Evolutionary conservation across 1,139 yeast genomes (phyloP), one percentile per base, ranked within the genome.

Genomic region (Trichomonascaceae sp.): DNA sequence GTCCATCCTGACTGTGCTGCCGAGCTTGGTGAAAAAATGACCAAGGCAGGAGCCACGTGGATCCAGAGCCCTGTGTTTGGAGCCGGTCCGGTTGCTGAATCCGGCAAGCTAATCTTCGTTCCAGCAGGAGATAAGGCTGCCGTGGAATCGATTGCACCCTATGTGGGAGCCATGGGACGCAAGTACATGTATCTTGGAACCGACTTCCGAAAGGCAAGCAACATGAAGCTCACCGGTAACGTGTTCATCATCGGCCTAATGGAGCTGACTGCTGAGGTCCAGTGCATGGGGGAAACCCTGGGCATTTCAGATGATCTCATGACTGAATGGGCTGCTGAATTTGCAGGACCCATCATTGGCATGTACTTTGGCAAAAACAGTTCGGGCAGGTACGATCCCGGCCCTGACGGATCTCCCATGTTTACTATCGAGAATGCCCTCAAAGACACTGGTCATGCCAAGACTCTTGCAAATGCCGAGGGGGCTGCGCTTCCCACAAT

Each of bases 11-110:
- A 48, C 29, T 50, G 56, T 5, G 43, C 51, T 5, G 31, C 36
- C 13, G 39, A 35, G 16, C 33, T 36, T 16, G 35, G 36, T 27
- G 35, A 36, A 28, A 27, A 36, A 16, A 34, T 44, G 16, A 31
- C 29, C 9, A 41, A 22, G 2, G 38, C 41, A 14, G 52, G 52
- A 5, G 50, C 43, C 4, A 26, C 28, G 3, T 51, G 46, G 30
- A 42, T 52, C 26, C 44, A 54, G 3, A 38, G 51, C 20, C 57
- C 56, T 2, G 56, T 52, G 29, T 52, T 52, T 36, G 57, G 57
- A 6, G 49, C 51, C 5, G 42, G 52, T 4, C 50, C 52, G 2
- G 44, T 46, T 16, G 56, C 57, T 1, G 41, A 34, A 15, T 50
- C 51, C 9, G 53, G 43, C 5, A 38, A 42, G 31, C 42, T 52